These are phyloP conservation scores for Chaetomium sp. DNA, from an alignment of 2,329 filamentous ascomycete species.

Conservation along the genomic window DNA sequence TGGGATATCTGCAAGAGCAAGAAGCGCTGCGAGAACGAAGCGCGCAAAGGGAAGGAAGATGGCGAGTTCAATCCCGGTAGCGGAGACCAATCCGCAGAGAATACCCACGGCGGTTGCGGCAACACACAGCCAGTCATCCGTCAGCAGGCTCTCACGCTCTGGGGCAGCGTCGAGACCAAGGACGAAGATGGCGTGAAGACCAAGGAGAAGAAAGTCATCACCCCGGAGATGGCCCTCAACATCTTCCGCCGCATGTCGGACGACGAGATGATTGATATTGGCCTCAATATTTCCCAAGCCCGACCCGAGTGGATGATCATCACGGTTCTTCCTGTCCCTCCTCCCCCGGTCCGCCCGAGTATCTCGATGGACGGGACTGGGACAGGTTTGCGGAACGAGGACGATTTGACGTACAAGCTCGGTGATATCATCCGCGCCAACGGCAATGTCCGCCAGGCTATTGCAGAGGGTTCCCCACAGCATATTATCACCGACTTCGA, in stretches of 20 bases:
- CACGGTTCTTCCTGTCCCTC: conserved; percentile 91
- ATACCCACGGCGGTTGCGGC: conserved; percentile 84
- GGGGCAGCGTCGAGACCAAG: conserved; percentile 73
- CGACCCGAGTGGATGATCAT: conserved; percentile 98
- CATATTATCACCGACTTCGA: conserved; percentile 93
- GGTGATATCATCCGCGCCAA: conserved; percentile 98
- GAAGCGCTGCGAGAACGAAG: conserved; percentile 78
- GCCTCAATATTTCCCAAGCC: conserved; percentile 91
- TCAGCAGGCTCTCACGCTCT: conserved; percentile 81
- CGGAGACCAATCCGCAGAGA: conserved; percentile 57
- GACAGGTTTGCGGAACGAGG: conserved; percentile 90
- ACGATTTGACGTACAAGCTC: conserved; percentile 98
- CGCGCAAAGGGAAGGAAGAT: conserved; percentile 67
- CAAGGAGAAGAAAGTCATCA: conserved; percentile 79
- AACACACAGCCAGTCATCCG: conserved; percentile 87
- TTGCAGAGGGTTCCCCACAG: conserved; percentile 85
- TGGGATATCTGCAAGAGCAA: conserved; percentile 93
- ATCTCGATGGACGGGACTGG: conserved; percentile 96
- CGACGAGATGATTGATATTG: conserved; percentile 81
- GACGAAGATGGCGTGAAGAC: conserved; percentile 73
- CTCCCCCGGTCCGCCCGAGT: conserved; percentile 92
- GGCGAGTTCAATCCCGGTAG: conserved; percentile 64
- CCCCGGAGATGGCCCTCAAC: conserved; percentile 79
- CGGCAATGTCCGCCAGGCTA: conserved; percentile 87
- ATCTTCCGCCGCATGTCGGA: conserved; percentile 85